phyloP scores from a whole-genome alignment of 2,329 filamentous ascomycete genomes.

The Fusarium keratoplasticum region DNA sequence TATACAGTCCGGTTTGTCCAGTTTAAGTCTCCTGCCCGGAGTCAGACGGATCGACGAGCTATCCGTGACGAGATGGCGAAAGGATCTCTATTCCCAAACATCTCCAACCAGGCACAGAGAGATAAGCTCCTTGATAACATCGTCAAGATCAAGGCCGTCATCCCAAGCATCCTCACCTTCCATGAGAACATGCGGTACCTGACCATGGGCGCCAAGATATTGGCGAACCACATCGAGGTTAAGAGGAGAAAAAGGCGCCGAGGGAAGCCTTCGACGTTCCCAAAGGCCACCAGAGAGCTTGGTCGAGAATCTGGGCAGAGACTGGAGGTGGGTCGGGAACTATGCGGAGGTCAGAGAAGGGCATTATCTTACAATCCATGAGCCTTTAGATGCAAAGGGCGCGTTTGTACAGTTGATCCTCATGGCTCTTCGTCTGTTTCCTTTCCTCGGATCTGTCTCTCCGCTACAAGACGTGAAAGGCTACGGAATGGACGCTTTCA shows the following conservation, averaged over 20 bases:
- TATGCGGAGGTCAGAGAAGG: not conserved
- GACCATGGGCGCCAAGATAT: slow-evolving; percentile 3
- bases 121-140: slow-evolving; percentile 1
- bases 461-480: not conserved
- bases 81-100: slow-evolving; percentile 3
- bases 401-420: slow-evolving; percentile 1
- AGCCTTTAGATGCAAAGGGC: not conserved
- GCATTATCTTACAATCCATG: not conserved
- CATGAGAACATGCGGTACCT: slow-evolving; percentile 15
- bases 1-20: not conserved
- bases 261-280: not conserved
- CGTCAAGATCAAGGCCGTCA: not conserved
- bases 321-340: not conserved
- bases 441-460: not conserved
- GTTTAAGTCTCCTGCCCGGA: slow-evolving; percentile 1
- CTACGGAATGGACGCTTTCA: not conserved
- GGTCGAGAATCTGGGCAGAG: not conserved
- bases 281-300: not conserved
- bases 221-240: slow-evolving; percentile 3
- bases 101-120: not conserved
- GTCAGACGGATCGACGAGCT: not conserved
- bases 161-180: slow-evolving; percentile 9
- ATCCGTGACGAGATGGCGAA: not conserved
- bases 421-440: not conserved
- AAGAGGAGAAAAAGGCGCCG: not conserved